These are phyloP conservation scores for Lipomyces orientalis DNA, from an alignment of 805 yeast species.

Conservation along the genomic window DNA sequence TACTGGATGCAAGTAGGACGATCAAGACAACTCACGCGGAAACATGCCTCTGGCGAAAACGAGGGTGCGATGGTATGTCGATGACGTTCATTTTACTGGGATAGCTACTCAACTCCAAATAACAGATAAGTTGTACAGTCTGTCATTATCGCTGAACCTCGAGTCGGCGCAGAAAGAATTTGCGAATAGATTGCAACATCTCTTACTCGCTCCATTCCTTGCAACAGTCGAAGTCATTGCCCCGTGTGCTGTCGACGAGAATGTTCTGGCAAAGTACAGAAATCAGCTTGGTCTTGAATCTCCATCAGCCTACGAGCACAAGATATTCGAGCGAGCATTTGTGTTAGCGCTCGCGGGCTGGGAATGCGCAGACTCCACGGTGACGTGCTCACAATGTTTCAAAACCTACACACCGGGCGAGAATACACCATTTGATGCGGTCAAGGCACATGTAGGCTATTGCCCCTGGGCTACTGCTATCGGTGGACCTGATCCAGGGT, in stretches of 20 bases:
- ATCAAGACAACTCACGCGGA: constrained; percentile 15
- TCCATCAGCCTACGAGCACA: background rate
- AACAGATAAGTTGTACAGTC: constrained; percentile 12
- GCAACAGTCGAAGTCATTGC: background rate
- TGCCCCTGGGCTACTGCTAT: constrained; percentile 35
- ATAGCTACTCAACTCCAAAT: background rate
- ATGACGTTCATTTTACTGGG: background rate
- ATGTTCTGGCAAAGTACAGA: background rate
- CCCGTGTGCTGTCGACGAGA: background rate
- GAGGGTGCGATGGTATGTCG: constrained; percentile 29
- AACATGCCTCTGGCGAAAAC: constrained; percentile 28
- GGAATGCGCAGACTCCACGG: constrained; percentile 6
- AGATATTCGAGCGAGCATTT: constrained; percentile 1
- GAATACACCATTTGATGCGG: constrained; percentile 13
- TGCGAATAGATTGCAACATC: constrained; percentile 4
- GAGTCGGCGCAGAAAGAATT: constrained; percentile 3
- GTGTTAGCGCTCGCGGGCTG: constrained; percentile 6
- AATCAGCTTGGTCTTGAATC: too few relatives aligned
- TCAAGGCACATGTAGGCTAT: constrained; percentile 27
- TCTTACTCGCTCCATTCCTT: background rate
- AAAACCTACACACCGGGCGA: background rate
- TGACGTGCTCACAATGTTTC: constrained; percentile 5
- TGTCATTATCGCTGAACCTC: constrained; percentile 14
- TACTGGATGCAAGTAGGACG: background rate
- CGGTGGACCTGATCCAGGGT: constrained; percentile 25